Evolutionary conservation across 768 basidiomycete genomes (phyloP), one percentile per base, ranked within the genome.

Genomic region (Mycena metata): DNA sequence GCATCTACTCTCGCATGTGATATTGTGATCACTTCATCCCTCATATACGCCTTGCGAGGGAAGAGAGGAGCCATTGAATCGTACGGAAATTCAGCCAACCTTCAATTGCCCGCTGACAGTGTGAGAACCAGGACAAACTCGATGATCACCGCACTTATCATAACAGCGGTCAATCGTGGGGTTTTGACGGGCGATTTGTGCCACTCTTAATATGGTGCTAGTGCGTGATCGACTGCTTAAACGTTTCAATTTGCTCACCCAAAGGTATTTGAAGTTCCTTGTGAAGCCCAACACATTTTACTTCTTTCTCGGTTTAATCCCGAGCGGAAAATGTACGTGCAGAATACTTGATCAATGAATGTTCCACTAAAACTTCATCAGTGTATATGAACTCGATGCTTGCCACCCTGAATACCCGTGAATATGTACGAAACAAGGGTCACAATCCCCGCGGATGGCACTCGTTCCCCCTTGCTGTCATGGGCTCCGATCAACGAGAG

Each of bases 311-410:
- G 75, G 72, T n/a, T 54, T 74, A 10, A 57, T 72, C 3, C 43
- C 67, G 19, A 76, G 73, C 30, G 69, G 72, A 23, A 76, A 76
- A 69, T 54, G 75, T 76, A n/a, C n/a, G n/a, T n/a, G n/a, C n/a
- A n/a, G 61, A 10, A 57, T 43, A 5, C 45, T 33, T n/a, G n/a
- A n/a, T n/a, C n/a, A n/a, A 24, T 51, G 13, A 17, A 26, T 30
- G 4, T 45, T 5, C 49, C 1, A 45, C 17, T 30, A 33, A 45
- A 50, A 43, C n/a, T 26, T 17, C 50, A 4, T 35, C 47, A 69
- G 67, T 69, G 15, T 69, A 69, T 16, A 69, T 69, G 67, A 69
- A 69, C 47, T 63, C 60, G 13, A 58, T 69, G 61, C 42, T 69
- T 21, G 67, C 67, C 26, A 63, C 61, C 13, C n/a, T 59, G 16